Base-by-base conservation (phyloP, 495 filamentous ascomycete species). In the Pyrenula aspistea region DNA sequence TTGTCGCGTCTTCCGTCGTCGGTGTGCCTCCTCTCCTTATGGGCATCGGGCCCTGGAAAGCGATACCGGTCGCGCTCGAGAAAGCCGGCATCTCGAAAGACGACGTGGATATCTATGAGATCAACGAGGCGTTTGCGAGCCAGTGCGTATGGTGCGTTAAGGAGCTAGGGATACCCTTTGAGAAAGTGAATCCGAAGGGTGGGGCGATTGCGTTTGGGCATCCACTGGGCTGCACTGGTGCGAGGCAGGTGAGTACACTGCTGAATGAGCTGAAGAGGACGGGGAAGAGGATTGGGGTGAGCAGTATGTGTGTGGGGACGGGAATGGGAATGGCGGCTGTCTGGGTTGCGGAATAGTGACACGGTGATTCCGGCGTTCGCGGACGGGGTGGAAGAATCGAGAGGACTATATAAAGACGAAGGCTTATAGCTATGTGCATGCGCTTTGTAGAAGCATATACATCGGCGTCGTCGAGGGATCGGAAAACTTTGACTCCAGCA, bases 141-240 rank as follows among this genome's bases (percentile, higher is more conserved):
- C 93, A 98, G 78, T 96, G 90, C 65, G 73, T 98, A 53, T 96
- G 86, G 86, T 98, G 94, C 73, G 77, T 84, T 51, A 85, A 90
- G 65, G 88, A 96, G 77, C 83, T 98, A 19, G 87, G 85, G 24
- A 64, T 98, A 51, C 87, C 89, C 59, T 50, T 64, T 15, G 68
- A 72, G 56, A 95, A 95, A 80, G 80, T 97, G 63, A 98, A 98
- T 77, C 93, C 92, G 49, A 96, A 96, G 79, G 93, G 93, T 55
- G 91, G 93, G 56, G 94, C 94, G 24, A 98, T 98, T 68, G 93
- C 93, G n/a, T 96, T 97, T 64, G 93, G 93, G 3, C 93, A 98
- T 77, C 93, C 93, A 4, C 79, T 98, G 20, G 93, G 93, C 36
- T 94, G 89, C 70, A 98, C 93, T 0, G 93, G 93, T 31, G 87